Evolutionary conservation across 164 flowering plant genomes (phyloP).

Genomic region (Stephania japonica): DNA sequence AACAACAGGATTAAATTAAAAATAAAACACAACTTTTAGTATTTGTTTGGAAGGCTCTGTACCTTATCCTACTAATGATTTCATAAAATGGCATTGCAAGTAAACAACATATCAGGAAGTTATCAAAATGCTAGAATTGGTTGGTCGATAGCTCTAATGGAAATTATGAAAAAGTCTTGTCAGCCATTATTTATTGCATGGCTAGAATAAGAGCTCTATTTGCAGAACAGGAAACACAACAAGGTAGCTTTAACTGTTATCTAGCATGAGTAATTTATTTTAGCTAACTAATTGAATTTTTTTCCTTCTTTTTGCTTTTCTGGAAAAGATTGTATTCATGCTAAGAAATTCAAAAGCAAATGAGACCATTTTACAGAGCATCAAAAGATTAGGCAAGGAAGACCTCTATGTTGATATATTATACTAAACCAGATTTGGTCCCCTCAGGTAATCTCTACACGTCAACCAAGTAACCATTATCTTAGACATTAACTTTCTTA

Average conservation of each 20-base stretch:
- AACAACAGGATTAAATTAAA: background rate
- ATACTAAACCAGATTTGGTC: no score
- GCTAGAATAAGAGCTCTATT: conserved; percentile 59
- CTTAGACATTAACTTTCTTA: background rate
- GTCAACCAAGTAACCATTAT: background rate
- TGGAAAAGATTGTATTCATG: conserved; percentile 45
- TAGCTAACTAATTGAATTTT: conserved; percentile 5
- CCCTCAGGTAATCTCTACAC: no score
- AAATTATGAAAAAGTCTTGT: conserved; percentile 39
- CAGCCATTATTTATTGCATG: no score
- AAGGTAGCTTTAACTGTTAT: conserved; percentile 31
- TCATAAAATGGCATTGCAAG: conserved; percentile 38
- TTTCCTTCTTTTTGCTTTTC: conserved; percentile 13
- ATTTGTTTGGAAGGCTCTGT: background rate
- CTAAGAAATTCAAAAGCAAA: conserved; percentile 46
- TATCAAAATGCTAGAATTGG: conserved; percentile 27
- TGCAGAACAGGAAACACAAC: conserved; percentile 28
- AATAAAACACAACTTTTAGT: background rate
- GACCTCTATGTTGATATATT: no score
- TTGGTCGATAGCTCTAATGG: conserved; percentile 31
- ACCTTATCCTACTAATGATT: conserved; percentile 13
- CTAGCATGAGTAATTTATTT: conserved; percentile 1
- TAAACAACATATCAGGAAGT: conserved; percentile 36
- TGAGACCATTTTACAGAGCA: no score
- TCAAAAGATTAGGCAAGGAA: no score